phyloP scores from a whole-genome alignment of 371 early-diverging fungal genomes.

The Dichotomocladium elegans region DNA sequence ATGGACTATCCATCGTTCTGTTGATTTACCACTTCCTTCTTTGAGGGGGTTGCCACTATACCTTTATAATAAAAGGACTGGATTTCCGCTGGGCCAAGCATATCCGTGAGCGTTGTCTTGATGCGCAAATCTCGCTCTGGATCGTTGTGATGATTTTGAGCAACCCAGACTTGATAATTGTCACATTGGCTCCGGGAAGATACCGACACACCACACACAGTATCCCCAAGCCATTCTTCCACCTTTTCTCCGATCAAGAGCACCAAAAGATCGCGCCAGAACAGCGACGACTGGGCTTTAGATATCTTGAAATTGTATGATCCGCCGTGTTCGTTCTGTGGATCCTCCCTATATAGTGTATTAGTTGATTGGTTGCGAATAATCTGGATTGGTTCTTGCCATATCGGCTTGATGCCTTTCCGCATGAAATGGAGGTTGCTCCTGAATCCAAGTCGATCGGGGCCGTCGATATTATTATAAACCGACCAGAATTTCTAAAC shows the following conservation, averaged over 20 bases:
- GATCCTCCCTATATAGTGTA: slow-evolving; percentile 59
- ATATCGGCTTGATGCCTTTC: slow-evolving; percentile 69
- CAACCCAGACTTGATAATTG: slow-evolving; percentile 65
- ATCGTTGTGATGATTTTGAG: slow-evolving; percentile 30
- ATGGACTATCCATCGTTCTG: slow-evolving; percentile 41
- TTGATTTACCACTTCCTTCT: too few relatives aligned
- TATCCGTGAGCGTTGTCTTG: slow-evolving; percentile 35
- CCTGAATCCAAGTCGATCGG: slow-evolving; percentile 43
- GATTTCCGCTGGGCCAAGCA: slow-evolving; percentile 44
- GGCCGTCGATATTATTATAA: slow-evolving; percentile 52
- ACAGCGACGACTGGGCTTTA: slow-evolving; percentile 43
- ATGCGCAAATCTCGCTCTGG: slow-evolving; percentile 26
- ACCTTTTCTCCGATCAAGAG: slow-evolving; percentile 58
- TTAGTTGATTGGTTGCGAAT: too few relatives aligned
- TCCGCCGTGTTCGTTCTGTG: slow-evolving; percentile 73
- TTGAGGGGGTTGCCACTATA: slow-evolving; percentile 14
- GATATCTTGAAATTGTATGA: slow-evolving; percentile 67
- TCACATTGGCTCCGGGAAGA: slow-evolving; percentile 57
- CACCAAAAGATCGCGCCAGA: slow-evolving; percentile 60
- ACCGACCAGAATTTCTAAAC: slow-evolving; percentile 51
- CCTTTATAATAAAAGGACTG: slow-evolving; percentile 63
- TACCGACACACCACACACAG: slow-evolving; percentile 59
- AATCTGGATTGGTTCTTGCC: too few relatives aligned
- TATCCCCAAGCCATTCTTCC: slow-evolving; percentile 54
- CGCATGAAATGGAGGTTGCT: slow-evolving; percentile 64